These are phyloP conservation scores for Xylaria longipes DNA, from an alignment of 495 filamentous ascomycete species.

Conservation along the genomic window DNA sequence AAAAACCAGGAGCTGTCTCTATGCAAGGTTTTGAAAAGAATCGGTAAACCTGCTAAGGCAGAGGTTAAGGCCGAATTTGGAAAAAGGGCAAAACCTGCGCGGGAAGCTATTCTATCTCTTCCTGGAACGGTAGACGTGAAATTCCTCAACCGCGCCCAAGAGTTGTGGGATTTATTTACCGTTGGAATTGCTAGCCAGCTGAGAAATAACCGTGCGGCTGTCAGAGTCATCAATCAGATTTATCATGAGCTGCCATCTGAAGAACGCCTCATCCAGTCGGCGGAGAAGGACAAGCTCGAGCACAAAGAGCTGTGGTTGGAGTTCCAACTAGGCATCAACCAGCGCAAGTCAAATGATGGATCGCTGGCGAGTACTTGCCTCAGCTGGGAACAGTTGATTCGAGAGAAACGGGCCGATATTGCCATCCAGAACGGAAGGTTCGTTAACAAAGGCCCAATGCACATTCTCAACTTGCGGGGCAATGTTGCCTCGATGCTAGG, in stretches of 20 bases:
- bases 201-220: no score
- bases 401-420: not conserved
- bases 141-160: not conserved
- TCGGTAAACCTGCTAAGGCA: not conserved
- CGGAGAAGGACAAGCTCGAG: not conserved
- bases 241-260: not conserved
- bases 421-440: not conserved
- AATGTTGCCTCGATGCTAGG: constrained; percentile 12
- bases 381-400: constrained; percentile 15
- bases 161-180: not conserved
- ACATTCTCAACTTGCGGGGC: not conserved
- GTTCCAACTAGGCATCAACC: not conserved
- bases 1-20: not conserved
- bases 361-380: not conserved
- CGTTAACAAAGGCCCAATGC: not conserved
- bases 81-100: not conserved
- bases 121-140: not conserved
- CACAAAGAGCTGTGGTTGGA: not conserved
- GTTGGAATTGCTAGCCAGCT: not conserved
- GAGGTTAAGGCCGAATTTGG: not conserved
- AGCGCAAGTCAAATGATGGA: not conserved
- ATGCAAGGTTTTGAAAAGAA: not conserved
- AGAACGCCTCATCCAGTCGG: not conserved
- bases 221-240: not conserved
- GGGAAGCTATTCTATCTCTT: not conserved